Percentiles rank a stretch among this genome's conserved stretches.
Evolutionary conservation across 208 protist species (phyloP).

Genomic region (Trypanosoma scelopori): DNA sequence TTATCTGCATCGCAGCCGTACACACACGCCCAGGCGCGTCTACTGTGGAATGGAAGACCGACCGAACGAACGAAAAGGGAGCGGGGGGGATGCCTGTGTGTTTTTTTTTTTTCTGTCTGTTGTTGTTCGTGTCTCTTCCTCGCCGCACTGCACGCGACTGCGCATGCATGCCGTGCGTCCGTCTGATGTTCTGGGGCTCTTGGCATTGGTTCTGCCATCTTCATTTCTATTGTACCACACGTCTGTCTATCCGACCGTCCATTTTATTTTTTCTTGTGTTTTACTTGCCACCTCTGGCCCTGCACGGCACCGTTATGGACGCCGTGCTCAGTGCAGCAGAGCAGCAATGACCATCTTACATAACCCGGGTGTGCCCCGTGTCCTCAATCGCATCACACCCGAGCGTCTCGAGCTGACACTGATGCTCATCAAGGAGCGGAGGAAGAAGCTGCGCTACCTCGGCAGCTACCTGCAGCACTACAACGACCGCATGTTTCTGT

Average conservation of each 20-base stretch:
- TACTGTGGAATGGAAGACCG: conserved; percentile 14
- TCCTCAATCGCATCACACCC: conserved; percentile 69
- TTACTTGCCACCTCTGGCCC: neutral
- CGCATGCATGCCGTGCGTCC: too few relatives aligned
- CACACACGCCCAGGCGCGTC: too few relatives aligned
- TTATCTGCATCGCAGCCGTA: neutral
- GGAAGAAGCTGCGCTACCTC: conserved; percentile 74
- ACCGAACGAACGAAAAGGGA: conserved; percentile 3
- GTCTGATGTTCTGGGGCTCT: too few relatives aligned
- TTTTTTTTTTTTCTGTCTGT: too few relatives aligned
- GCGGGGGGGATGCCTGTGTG: neutral
- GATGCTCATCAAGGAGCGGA: conserved; percentile 64
- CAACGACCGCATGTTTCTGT: conserved; percentile 66
- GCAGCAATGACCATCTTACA: conserved; percentile 34
- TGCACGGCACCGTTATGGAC: neutral
- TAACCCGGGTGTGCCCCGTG: conserved; percentile 63
- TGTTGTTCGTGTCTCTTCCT: too few relatives aligned
- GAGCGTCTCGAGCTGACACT: conserved; percentile 57
- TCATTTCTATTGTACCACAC: too few relatives aligned
- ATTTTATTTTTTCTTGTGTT: neutral
- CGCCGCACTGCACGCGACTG: neutral
- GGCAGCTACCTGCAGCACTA: conserved; percentile 66
- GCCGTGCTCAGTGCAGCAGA: neutral
- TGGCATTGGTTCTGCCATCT: too few relatives aligned
- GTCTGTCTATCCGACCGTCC: neutral